phyloP scores from a whole-genome alignment of 2,329 filamentous ascomycete species.

The Pseudogymnoascus sp. region DNA sequence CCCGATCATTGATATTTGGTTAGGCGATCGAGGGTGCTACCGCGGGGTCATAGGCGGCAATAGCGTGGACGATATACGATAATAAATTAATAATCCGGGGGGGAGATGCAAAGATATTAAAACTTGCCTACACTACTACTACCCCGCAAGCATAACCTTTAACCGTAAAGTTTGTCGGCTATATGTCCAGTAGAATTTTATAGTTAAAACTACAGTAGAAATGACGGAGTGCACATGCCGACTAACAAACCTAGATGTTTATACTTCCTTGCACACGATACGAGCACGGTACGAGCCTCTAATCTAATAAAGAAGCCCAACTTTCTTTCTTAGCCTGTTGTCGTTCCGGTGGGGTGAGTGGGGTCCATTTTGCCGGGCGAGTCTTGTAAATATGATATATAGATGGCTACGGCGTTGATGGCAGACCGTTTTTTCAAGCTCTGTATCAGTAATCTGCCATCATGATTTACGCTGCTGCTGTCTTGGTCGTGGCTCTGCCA shows the following conservation, averaged over 20 bases:
- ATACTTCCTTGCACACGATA: background rate
- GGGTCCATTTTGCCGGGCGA: background rate
- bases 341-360: background rate
- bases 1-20: background rate
- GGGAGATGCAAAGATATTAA: background rate
- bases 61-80: background rate
- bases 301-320: background rate
- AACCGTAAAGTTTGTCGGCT: background rate
- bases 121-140: background rate
- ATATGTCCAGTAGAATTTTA: background rate
- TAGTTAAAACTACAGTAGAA: background rate
- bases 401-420: background rate
- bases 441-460: background rate
- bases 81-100: background rate
- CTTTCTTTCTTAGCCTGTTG: background rate
- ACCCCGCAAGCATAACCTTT: background rate
- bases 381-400: background rate
- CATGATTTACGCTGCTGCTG: background rate
- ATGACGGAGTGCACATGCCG: background rate
- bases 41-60: background rate
- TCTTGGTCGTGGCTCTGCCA: conserved; percentile 4
- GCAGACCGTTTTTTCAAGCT: background rate
- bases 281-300: no score
- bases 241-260: background rate
- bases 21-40: background rate